Evolutionary conservation across 176 grass and related monocot species (phyloP).

Genomic region (Raddia guianensis): DNA sequence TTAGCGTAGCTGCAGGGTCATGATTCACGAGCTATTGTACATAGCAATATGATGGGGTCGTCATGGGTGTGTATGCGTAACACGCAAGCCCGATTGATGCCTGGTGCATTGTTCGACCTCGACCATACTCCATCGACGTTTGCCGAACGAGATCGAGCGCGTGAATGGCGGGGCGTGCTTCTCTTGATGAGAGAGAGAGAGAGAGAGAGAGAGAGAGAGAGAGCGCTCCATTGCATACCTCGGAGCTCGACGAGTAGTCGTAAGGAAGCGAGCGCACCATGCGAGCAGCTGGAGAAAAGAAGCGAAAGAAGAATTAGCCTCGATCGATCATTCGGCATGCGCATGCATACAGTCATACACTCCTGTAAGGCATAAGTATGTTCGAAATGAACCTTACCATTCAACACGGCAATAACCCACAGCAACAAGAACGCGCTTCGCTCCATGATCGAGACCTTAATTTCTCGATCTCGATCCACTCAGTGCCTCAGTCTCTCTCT

Average conservation of each 20-base stretch:
- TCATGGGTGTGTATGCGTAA: too few species aligned
- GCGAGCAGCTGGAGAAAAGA: conserved; percentile 26
- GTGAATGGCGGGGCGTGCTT: not conserved
- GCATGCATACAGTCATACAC: too few species aligned
- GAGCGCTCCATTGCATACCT: conserved; percentile 28
- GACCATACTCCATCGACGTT: too few species aligned
- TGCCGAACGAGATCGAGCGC: too few species aligned
- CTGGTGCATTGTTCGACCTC: too few species aligned
- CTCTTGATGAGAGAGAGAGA: not conserved
- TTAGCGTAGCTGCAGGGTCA: too few species aligned
- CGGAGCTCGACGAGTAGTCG: conserved; percentile 53
- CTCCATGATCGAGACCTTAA: conserved; percentile 19
- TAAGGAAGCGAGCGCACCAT: conserved; percentile 38
- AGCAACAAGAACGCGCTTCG: conserved; percentile 14
- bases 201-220: not conserved
- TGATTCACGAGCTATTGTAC: too few species aligned
- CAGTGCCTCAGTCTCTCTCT: not conserved
- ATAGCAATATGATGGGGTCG: too few species aligned
- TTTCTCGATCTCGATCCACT: too few species aligned
- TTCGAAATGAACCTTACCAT: conserved; percentile 10
- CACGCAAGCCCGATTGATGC: too few species aligned
- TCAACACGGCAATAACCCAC: conserved; percentile 27
- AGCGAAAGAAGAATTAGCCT: not conserved
- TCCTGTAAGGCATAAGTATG: not conserved
- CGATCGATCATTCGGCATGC: too few species aligned